phyloP scores from a whole-genome alignment of 148 eudicot genomes.

The Polygonum aviculare region DNA sequence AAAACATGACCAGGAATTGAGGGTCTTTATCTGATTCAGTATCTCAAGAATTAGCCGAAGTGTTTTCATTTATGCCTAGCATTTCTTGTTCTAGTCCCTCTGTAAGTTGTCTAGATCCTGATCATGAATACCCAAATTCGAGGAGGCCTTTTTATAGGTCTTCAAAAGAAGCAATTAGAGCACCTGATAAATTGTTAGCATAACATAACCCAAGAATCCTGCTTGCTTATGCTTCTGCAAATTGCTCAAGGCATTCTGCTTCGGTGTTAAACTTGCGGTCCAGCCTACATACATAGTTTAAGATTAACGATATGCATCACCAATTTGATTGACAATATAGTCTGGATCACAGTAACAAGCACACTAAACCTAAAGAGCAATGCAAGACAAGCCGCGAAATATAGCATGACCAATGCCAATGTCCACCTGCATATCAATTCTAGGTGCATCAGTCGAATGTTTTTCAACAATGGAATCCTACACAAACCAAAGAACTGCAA shows the following conservation, averaged over 20 bases:
- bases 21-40: background rate
- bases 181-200: constrained; percentile 68
- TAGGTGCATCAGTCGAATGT: background rate
- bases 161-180: background rate
- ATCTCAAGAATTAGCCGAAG: background rate
- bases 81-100: background rate
- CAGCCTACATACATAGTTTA: constrained; percentile 38
- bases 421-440: constrained; percentile 72
- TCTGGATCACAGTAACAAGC: background rate
- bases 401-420: constrained; percentile 59
- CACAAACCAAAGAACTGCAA: background rate
- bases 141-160: background rate
- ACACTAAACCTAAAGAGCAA: background rate
- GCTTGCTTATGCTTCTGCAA: constrained; percentile 24
- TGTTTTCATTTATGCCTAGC: background rate
- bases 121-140: background rate
- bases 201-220: constrained; percentile 36
- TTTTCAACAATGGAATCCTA: background rate
- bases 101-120: background rate
- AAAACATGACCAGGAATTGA: background rate
- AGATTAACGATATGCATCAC: background rate
- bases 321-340: background rate
- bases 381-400: constrained; percentile 57
- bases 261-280: constrained; percentile 11
- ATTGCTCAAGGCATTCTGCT: constrained; percentile 4